phyloP scores from a whole-genome alignment of 176 grass and related monocot genomes.

The Microstegium vimineum region DNA sequence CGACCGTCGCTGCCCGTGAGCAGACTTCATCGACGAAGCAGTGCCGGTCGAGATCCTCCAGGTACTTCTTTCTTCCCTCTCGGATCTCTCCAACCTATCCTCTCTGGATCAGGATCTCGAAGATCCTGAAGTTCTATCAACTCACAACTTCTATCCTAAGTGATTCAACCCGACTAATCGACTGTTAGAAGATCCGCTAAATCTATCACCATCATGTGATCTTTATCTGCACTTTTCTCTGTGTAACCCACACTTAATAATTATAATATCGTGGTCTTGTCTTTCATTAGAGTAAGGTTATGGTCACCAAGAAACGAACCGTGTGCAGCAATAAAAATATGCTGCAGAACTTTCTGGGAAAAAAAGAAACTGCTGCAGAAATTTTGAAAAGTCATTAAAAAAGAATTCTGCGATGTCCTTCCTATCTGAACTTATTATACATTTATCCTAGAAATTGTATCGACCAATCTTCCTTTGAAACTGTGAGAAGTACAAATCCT shows the following conservation, averaged over 20 bases:
- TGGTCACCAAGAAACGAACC: not conserved
- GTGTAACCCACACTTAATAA: not conserved
- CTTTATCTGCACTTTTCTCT: constrained; percentile 1
- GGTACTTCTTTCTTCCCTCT: too few relatives aligned
- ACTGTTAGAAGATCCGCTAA: too few relatives aligned
- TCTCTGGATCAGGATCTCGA: too few relatives aligned
- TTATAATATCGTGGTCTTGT: not conserved
- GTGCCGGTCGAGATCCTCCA: too few relatives aligned
- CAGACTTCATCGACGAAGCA: too few relatives aligned
- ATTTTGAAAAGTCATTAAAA: not conserved
- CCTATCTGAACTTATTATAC: not conserved
- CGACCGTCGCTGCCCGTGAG: too few relatives aligned
- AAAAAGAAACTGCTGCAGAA: not conserved
- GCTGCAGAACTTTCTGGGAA: not conserved
- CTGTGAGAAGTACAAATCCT: not conserved
- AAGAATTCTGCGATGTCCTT: not conserved
- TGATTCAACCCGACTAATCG: too few relatives aligned
- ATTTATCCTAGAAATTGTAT: not conserved
- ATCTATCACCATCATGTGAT: too few relatives aligned
- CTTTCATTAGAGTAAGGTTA: not conserved
- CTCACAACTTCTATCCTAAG: too few relatives aligned
- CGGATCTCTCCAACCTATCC: too few relatives aligned
- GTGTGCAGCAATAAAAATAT: not conserved
- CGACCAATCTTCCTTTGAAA: not conserved
- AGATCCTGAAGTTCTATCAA: too few relatives aligned